Evolutionary conservation across 176 grass and related monocot genomes (phyloP).

Genomic region (Aegilops bicornis): DNA sequence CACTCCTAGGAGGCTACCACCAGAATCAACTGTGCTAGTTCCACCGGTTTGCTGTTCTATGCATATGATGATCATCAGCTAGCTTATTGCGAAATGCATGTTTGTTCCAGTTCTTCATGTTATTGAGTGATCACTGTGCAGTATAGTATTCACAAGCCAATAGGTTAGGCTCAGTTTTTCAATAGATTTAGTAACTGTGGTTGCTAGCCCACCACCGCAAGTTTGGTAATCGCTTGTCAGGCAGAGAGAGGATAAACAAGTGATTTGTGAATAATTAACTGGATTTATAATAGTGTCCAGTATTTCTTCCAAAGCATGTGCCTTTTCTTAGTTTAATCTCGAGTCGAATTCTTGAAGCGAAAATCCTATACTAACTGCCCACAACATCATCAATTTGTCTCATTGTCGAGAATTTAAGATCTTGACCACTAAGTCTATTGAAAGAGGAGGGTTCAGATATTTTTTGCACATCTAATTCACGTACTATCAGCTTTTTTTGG

Average conservation of each 20-base stretch:
- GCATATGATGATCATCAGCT: constrained; percentile 2
- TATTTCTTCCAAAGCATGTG: constrained; percentile 44
- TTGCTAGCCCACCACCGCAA: constrained; percentile 41
- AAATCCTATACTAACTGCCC: constrained; percentile 34
- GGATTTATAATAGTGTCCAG: constrained; percentile 41
- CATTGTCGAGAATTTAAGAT: constrained; percentile 42
- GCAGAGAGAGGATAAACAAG: constrained; percentile 27
- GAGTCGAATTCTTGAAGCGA: constrained; percentile 24
- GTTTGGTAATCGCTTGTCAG: constrained; percentile 41
- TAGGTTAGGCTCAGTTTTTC: constrained; percentile 37
- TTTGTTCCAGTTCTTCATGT: constrained; percentile 30
- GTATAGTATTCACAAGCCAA: constrained; percentile 14
- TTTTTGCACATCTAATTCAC: constrained; percentile 1
- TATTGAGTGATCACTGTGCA: constrained; percentile 34
- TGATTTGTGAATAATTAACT: constrained; percentile 33
- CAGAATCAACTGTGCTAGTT: constrained; percentile 12
- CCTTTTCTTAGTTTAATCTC: constrained; percentile 38
- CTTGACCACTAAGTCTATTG: constrained; percentile 1
- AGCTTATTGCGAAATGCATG: background rate
- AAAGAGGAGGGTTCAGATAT: background rate
- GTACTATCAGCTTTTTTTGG: background rate
- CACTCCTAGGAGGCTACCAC: background rate
- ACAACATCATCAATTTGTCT: constrained; percentile 33
- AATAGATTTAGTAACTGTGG: constrained; percentile 27
- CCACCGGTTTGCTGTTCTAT: background rate